Percentiles rank a stretch among this genome's conserved stretches.
These are phyloP conservation scores for Sporothrix brunneoviolacea DNA, from an alignment of 2,329 filamentous ascomycete species.

Conservation along the genomic window DNA sequence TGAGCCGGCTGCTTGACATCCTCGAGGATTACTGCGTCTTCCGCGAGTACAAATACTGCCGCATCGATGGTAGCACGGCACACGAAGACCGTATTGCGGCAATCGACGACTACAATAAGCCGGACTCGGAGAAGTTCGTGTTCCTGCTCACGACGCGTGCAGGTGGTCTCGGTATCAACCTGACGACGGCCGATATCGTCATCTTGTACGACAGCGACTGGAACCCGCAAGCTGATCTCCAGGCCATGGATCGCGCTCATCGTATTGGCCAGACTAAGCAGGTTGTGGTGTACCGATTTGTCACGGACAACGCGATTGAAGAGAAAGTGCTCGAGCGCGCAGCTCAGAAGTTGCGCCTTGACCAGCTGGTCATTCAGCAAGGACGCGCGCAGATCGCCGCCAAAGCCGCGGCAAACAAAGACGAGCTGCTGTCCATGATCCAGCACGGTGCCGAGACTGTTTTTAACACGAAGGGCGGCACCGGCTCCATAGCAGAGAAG, in stretches of 20 bases:
- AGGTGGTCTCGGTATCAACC: conserved; percentile 92
- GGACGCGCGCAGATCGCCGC: conserved; percentile 84
- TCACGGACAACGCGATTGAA: conserved; percentile 96
- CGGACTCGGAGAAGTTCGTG: conserved; percentile 90
- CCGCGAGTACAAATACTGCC: conserved; percentile 88
- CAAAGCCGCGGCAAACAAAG: conserved; percentile 90
- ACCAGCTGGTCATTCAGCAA: conserved; percentile 97
- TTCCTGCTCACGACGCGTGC: conserved; percentile 94
- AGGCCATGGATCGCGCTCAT: conserved; percentile 98
- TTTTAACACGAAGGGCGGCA: conserved; percentile 67
- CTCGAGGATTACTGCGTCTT: conserved; percentile 98
- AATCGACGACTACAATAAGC: conserved; percentile 98
- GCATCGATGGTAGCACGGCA: conserved; percentile 92
- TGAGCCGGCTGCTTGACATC: conserved; percentile 95
- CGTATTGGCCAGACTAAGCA: conserved; percentile 98
- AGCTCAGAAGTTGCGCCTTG: conserved; percentile 90
- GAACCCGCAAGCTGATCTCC: conserved; percentile 97
- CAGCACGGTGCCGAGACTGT: conserved; percentile 97
- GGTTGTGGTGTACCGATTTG: conserved; percentile 91
- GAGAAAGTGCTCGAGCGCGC: conserved; percentile 96
- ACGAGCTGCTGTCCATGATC: conserved; percentile 95
- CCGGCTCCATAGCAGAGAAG: conserved; percentile 52
- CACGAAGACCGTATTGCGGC: conserved; percentile 96
- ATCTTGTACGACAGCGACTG: conserved; percentile 96
- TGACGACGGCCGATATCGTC: conserved; percentile 92